phyloP scores from a whole-genome alignment of 1,284 basidiomycete species.

The Trichosporon faecale region DNA sequence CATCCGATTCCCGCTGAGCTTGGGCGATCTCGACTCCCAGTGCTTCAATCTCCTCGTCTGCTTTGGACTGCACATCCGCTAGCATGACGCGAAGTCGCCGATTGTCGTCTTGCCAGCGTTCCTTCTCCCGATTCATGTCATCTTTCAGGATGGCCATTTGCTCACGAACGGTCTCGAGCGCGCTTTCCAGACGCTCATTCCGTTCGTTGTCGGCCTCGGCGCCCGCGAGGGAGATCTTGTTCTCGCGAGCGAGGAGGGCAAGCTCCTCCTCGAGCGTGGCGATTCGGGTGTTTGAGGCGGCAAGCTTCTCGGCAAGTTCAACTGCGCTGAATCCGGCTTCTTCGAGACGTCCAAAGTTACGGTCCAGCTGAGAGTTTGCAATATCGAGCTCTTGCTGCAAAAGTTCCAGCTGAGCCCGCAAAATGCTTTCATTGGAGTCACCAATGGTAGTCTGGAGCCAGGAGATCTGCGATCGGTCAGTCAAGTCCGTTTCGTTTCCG shows the following conservation, averaged over 20 bases:
- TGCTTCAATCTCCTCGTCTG: constrained; percentile 27
- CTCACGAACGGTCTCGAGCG: constrained; percentile 33
- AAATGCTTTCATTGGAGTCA: constrained; percentile 45
- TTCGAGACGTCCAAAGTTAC: constrained; percentile 53
- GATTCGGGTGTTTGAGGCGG: constrained; percentile 46
- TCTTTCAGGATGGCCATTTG: constrained; percentile 36
- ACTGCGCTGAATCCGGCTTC: constrained; percentile 50
- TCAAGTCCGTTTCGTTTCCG: no score
- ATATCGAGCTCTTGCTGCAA: constrained; percentile 51
- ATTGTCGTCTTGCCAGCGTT: constrained; percentile 36
- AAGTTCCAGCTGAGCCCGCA: constrained; percentile 51
- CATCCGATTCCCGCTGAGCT: constrained; percentile 8
- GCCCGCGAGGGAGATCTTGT: constrained; percentile 30
- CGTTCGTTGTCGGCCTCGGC: constrained; percentile 3
- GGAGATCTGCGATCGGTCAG: constrained; percentile 33
- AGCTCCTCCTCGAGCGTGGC: constrained; percentile 49
- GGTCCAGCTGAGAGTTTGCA: constrained; percentile 53
- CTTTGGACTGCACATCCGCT: constrained; percentile 24
- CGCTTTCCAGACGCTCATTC: constrained; percentile 30
- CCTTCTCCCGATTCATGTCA: constrained; percentile 33
- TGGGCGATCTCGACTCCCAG: constrained; percentile 14
- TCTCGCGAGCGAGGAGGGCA: constrained; percentile 28
- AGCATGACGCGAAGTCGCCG: constrained; percentile 31
- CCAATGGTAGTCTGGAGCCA: constrained; percentile 48
- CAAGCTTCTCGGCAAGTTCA: constrained; percentile 51